Conservation (phyloP, 2,329 filamentous ascomycete species). For the Cladophialophora bantiana region DNA sequence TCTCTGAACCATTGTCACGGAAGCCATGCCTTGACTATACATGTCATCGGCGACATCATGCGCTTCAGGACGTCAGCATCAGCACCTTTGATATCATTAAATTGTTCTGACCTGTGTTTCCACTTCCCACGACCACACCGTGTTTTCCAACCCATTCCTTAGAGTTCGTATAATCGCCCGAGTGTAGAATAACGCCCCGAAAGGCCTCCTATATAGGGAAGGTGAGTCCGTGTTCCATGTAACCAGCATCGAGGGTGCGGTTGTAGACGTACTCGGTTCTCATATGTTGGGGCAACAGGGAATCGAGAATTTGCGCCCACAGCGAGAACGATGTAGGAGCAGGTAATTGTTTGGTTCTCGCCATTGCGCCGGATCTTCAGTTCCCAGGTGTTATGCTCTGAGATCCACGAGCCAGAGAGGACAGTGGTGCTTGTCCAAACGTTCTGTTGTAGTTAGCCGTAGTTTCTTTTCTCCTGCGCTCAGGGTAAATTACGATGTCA, state of each 20-base stretch:
- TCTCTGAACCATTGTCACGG: conserved; percentile 58
- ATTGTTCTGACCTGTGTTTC: conserved; percentile 47
- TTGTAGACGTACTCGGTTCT: conserved; percentile 9
- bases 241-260: not conserved
- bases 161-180: not conserved
- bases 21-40: conserved; percentile 49
- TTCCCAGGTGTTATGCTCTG: no score
- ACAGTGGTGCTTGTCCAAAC: no score
- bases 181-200: not conserved
- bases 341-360: conserved; percentile 33
- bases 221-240: no score
- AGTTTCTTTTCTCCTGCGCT: conserved; percentile 22
- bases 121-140: conserved; percentile 49
- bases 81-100: no score
- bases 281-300: conserved; percentile 30
- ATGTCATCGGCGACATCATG: conserved; percentile 60
- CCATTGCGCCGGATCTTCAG: not conserved
- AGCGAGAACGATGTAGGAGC: conserved; percentile 16
- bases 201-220: no score
- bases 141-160: conserved; percentile 31
- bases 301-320: conserved; percentile 39
- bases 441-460: no score
- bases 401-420: no score
- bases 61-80: conserved; percentile 11
- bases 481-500: conserved; percentile 43